A percentile compares a stretch with the other conserved stretches of the same genome.
Evolutionary conservation across 345 rosid species (phyloP).

Genomic region (Populus tremula): DNA sequence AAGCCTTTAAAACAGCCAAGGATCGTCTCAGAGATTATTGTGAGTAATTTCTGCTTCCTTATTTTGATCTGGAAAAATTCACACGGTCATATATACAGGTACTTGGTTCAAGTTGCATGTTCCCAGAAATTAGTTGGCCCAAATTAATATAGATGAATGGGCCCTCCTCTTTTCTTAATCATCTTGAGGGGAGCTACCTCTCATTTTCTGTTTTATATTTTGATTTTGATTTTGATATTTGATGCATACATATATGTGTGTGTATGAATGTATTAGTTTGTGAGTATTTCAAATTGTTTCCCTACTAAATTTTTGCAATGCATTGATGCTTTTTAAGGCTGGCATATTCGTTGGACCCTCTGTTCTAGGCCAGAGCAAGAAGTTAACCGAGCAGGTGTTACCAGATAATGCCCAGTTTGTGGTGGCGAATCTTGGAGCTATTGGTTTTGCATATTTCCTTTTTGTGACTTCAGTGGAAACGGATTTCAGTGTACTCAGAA

Average conservation of each 20-base stretch:
- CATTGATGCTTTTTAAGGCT: conserved; percentile 42
- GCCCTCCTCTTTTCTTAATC: too few relatives aligned
- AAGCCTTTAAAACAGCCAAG: conserved; percentile 70
- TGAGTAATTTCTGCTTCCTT: conserved; percentile 23
- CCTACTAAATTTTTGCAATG: background rate
- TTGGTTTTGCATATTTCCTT: conserved; percentile 21
- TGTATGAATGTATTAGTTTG: too few relatives aligned
- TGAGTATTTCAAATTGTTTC: background rate
- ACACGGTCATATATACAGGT: background rate
- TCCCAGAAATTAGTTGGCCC: background rate
- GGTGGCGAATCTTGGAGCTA: conserved; percentile 40
- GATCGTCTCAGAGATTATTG: conserved; percentile 63
- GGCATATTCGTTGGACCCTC: conserved; percentile 80
- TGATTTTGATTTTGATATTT: too few relatives aligned
- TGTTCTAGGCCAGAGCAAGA: conserved; percentile 45
- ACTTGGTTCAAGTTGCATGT: background rate
- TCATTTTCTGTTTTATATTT: too few relatives aligned
- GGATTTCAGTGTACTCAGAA: conserved; percentile 10
- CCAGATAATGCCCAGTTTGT: conserved; percentile 45
- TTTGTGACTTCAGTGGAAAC: conserved; percentile 21
- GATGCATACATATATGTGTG: too few relatives aligned
- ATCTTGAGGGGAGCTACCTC: too few relatives aligned
- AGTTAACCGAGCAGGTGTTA: conserved; percentile 27
- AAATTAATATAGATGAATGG: too few relatives aligned
- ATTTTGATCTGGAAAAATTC: background rate